Conservation (phyloP, 2,329 filamentous ascomycete species). For the Pezicula carpinea region DNA sequence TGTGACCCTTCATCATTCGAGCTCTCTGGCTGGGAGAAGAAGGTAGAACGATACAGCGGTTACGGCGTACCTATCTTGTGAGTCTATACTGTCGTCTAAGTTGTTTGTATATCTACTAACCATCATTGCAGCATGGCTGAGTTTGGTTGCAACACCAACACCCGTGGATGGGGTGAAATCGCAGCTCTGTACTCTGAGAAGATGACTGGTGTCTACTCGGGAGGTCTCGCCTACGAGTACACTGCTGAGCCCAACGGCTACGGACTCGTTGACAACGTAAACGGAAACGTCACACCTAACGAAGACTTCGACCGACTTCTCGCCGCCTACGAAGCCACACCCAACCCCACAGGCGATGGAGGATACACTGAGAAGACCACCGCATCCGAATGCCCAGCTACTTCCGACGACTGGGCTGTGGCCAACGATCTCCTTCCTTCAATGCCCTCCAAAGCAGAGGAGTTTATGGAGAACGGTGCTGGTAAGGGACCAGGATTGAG, state of each 20-base stretch:
- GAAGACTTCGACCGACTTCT: slow-evolving; percentile 45
- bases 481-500: slow-evolving; percentile 39
- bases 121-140: slow-evolving; percentile 69
- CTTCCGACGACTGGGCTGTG: slow-evolving; percentile 44
- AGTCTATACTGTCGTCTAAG: slow-evolving; percentile 9
- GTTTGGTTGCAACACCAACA: slow-evolving; percentile 83
- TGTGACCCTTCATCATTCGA: slow-evolving; percentile 56
- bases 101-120: too few species aligned
- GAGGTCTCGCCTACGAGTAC: slow-evolving; percentile 96
- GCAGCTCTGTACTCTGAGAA: slow-evolving; percentile 71
- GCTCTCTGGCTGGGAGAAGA: slow-evolving; percentile 62
- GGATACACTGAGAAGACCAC: slow-evolving; percentile 37
- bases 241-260: slow-evolving; percentile 73
- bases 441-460: slow-evolving; percentile 33
- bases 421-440: slow-evolving; percentile 39
- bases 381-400: slow-evolving; percentile 40
- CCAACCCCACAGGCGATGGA: slow-evolving; percentile 45
- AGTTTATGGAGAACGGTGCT: slow-evolving; percentile 43
- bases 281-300: slow-evolving; percentile 34
- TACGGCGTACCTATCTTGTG: slow-evolving; percentile 60
- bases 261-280: slow-evolving; percentile 41
- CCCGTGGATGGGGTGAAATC: slow-evolving; percentile 77
- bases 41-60: slow-evolving; percentile 62
- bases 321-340: slow-evolving; percentile 35
- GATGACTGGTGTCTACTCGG: slow-evolving; percentile 93